Evolutionary conservation across 805 yeast genomes (phyloP).

Genomic region (Clavispora fructus): DNA sequence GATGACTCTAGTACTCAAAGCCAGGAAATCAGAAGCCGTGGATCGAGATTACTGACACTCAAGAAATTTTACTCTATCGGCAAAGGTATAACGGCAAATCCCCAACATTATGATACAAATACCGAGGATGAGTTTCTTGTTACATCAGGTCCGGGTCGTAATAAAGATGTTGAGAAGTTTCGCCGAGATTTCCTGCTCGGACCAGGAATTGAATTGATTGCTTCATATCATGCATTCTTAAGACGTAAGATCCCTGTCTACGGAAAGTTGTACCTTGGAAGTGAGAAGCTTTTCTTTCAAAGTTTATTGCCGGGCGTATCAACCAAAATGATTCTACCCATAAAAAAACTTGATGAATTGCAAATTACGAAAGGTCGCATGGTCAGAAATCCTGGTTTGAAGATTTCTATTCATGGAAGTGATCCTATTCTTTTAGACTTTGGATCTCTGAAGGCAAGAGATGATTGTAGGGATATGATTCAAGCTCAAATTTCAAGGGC

Average conservation of each 20-base stretch:
- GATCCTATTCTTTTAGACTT: constrained; percentile 79
- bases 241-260: constrained; percentile 71
- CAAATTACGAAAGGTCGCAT: constrained; percentile 63
- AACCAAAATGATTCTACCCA: constrained; percentile 79
- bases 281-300: constrained; percentile 67
- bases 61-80: constrained; percentile 27
- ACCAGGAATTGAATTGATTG: constrained; percentile 45
- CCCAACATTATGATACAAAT: constrained; percentile 51
- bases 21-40: not conserved
- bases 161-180: constrained; percentile 52
- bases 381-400: constrained; percentile 65
- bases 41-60: constrained; percentile 17
- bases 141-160: constrained; percentile 38
- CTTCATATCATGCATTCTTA: constrained; percentile 67
- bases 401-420: constrained; percentile 63
- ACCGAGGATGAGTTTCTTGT: constrained; percentile 48
- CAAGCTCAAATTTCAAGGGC: constrained; percentile 1
- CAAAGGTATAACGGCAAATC: constrained; percentile 51
- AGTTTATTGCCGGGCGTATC: constrained; percentile 72
- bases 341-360: constrained; percentile 65
- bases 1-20: not conserved
- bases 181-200: constrained; percentile 61
- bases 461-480: constrained; percentile 61
- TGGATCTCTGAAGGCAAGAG: constrained; percentile 55
- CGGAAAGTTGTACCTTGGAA: constrained; percentile 77